Evolutionary conservation across 768 basidiomycete species (phyloP).

Genomic region (Leccinum truebloodii): DNA sequence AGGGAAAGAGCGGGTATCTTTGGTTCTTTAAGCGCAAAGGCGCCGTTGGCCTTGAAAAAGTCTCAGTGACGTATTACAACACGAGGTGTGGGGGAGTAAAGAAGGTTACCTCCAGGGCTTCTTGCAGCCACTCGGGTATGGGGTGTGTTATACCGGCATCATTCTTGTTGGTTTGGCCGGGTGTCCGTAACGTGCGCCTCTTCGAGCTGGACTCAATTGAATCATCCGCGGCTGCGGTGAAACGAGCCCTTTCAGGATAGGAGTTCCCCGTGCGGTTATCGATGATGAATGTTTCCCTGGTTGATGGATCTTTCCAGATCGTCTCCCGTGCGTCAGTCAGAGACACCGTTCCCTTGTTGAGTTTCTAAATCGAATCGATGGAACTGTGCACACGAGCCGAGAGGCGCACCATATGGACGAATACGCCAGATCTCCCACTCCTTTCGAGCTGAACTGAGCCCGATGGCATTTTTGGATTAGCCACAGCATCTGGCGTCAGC

Average conservation of each 20-base stretch:
- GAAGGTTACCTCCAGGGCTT: constrained; percentile 54
- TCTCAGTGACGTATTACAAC: constrained; percentile 12
- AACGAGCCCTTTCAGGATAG: constrained; percentile 34
- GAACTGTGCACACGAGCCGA: constrained; percentile 6
- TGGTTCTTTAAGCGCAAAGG: constrained; percentile 51
- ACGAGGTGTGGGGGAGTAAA: constrained; percentile 10
- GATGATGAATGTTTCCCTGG: constrained; percentile 57
- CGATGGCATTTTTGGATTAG: constrained; percentile 9
- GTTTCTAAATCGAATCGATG: constrained; percentile 14
- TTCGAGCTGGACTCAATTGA: constrained; percentile 9
- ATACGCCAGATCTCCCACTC: constrained; percentile 8
- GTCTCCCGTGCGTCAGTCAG: constrained; percentile 33
- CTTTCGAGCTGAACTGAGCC: constrained; percentile 7
- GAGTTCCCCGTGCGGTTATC: constrained; percentile 75
- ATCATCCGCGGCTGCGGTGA: constrained; percentile 7
- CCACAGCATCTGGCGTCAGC: constrained; percentile 26
- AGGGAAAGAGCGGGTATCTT: constrained; percentile 42
- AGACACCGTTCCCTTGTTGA: constrained; percentile 15
- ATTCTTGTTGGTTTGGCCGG: constrained; percentile 10
- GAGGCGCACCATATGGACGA: constrained; percentile 24
- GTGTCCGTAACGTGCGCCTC: constrained; percentile 18
- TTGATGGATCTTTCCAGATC: constrained; percentile 64
- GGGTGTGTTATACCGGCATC: constrained; percentile 13
- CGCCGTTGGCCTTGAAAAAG: constrained; percentile 49
- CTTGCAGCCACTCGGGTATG: constrained; percentile 64